phyloP scores from a whole-genome alignment of 805 yeast species.

The Spathaspora girioi region DNA sequence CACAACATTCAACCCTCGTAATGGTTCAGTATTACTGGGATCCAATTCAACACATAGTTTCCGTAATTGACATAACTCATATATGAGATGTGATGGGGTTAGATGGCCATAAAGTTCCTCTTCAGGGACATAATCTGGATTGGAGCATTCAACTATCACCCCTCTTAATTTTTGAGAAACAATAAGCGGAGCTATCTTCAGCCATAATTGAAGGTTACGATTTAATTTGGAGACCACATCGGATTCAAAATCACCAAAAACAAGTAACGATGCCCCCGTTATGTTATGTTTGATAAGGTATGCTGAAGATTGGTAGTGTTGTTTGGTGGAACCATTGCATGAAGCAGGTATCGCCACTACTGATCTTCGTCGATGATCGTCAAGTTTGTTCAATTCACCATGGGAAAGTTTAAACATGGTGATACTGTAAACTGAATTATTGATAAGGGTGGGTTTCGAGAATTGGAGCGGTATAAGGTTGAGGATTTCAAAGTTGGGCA shows the following conservation, averaged over 20 bases:
- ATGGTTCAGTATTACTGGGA: slow-evolving; percentile 22
- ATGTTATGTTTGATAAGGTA: slow-evolving; percentile 46
- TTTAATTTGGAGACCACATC: slow-evolving; percentile 45
- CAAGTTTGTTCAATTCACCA: slow-evolving; percentile 17
- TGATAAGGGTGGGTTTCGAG: slow-evolving; percentile 10
- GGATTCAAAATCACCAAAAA: slow-evolving; percentile 85
- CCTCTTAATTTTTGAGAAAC: slow-evolving; percentile 39
- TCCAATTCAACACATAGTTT: slow-evolving; percentile 12
- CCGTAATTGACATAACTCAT: slow-evolving; percentile 44
- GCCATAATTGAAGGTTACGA: slow-evolving; percentile 52
- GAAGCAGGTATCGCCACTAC: background rate
- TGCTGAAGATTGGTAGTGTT: slow-evolving; percentile 49
- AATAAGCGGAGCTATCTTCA: slow-evolving; percentile 45
- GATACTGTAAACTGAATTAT: slow-evolving; percentile 19
- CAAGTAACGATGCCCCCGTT: slow-evolving; percentile 39
- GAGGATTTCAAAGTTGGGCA: slow-evolving; percentile 32
- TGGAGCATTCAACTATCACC: slow-evolving; percentile 77
- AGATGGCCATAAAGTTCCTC: slow-evolving; percentile 72
- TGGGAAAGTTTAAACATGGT: slow-evolving; percentile 32
- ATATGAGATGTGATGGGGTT: slow-evolving; percentile 60
- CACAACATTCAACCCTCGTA: slow-evolving; percentile 44
- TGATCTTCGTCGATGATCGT: slow-evolving; percentile 5
- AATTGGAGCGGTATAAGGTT: slow-evolving; percentile 15
- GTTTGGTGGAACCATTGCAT: background rate
- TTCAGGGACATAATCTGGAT: slow-evolving; percentile 34